Evolutionary conservation across 1,284 basidiomycete genomes (phyloP).

Genomic region (Rhizoctonia solani): DNA sequence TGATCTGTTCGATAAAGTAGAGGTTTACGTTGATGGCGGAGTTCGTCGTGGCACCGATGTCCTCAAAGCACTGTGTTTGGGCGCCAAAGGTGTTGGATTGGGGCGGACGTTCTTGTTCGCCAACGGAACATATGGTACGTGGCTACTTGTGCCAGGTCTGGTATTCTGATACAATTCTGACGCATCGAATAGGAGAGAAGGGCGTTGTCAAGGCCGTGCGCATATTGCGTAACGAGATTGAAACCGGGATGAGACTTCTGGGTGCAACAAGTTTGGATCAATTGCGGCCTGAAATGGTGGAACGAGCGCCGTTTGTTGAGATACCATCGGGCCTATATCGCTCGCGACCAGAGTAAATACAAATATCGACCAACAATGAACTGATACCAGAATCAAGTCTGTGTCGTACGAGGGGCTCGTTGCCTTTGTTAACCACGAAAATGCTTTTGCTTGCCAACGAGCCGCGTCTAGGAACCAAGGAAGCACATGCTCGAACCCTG

Average conservation of each 20-base stretch:
- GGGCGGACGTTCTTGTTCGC: slow-evolving; percentile 57
- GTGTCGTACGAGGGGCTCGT: background rate
- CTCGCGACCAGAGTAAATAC: slow-evolving; percentile 9
- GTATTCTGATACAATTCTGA: slow-evolving; percentile 13
- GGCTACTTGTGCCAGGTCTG: background rate
- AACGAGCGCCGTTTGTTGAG: slow-evolving; percentile 25
- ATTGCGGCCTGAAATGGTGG: slow-evolving; percentile 54
- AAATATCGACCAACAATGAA: background rate
- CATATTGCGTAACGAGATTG: slow-evolving; percentile 53
- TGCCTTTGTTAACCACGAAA: slow-evolving; percentile 13
- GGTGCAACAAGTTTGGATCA: slow-evolving; percentile 51
- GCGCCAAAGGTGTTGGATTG: slow-evolving; percentile 58
- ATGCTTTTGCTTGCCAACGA: background rate
- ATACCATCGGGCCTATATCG: slow-evolving; percentile 28
- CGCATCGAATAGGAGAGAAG: slow-evolving; percentile 46
- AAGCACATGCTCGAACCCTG: background rate
- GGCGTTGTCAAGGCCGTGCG: slow-evolving; percentile 52
- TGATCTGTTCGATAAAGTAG: slow-evolving; percentile 52
- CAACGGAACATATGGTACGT: slow-evolving; percentile 51
- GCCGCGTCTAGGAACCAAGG: background rate
- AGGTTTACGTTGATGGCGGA: slow-evolving; percentile 59
- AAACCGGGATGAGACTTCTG: slow-evolving; percentile 54
- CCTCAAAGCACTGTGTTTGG: slow-evolving; percentile 59
- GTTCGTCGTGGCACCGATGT: slow-evolving; percentile 56
- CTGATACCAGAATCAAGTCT: background rate